Conservation (phyloP, 1,284 basidiomycete species). For the Cryptococcus maquisensis region DNA sequence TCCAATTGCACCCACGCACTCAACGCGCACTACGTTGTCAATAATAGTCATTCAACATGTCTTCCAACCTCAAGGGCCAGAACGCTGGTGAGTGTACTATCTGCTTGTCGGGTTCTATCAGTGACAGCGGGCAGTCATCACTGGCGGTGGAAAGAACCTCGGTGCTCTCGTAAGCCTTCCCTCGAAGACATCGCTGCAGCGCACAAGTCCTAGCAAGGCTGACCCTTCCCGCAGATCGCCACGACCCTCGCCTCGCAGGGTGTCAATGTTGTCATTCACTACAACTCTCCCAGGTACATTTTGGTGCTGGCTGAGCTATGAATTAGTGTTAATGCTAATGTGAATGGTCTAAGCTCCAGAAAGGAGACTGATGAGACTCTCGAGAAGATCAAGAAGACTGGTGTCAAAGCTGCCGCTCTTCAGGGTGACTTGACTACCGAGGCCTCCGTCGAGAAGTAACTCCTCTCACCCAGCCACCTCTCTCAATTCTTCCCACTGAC, state of each 20-base stretch:
- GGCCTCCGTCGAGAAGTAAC: neutral
- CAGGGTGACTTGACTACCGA: constrained; percentile 1
- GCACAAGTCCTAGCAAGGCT: neutral
- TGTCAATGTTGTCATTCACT: constrained; percentile 1
- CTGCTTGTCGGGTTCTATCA: neutral
- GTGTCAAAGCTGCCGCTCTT: neutral
- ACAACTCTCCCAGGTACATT: constrained; percentile 1
- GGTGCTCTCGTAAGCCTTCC: neutral
- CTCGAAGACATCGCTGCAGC: neutral
- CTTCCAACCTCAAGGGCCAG: neutral
- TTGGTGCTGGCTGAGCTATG: neutral
- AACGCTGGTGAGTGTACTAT: neutral
- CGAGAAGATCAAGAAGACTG: neutral
- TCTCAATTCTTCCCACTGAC: neutral
- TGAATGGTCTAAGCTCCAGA: neutral
- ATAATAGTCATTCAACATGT: neutral
- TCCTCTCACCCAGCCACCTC: neutral
- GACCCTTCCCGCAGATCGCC: neutral
- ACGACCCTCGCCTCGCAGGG: neutral
- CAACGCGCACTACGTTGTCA: no score
- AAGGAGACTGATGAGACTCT: neutral
- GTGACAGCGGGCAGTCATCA: neutral
- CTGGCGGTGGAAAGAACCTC: constrained; percentile 3
- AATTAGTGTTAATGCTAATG: neutral
- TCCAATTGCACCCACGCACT: no score